Percentiles rank a stretch among this genome's conserved stretches.
Conservation (phyloP, 1,284 basidiomycete species). For the Volvariella surrecta region DNA sequence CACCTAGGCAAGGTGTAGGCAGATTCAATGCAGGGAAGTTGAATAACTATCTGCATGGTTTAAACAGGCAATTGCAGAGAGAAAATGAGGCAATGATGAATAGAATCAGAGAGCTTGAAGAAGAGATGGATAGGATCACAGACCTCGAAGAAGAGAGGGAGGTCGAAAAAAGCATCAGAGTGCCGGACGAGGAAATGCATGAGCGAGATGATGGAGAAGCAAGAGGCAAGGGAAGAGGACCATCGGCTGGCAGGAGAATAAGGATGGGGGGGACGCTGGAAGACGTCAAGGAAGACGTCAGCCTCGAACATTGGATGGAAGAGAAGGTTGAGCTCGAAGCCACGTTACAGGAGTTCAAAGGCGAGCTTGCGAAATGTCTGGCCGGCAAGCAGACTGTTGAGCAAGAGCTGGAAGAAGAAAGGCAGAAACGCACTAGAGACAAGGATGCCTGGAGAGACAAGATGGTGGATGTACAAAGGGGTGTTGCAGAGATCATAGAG, state of each 20-base stretch:
- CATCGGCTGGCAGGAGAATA: constrained; percentile 27
- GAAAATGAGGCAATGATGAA: constrained; percentile 65
- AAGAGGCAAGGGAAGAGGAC: constrained; percentile 1
- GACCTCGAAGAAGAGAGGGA: constrained; percentile 53
- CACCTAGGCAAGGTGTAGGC: constrained; percentile 47
- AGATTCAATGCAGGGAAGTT: constrained; percentile 77
- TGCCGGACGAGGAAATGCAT: constrained; percentile 43
- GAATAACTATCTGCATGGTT: constrained; percentile 72
- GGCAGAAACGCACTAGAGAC: constrained; percentile 45
- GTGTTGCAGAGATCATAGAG: constrained; percentile 56
- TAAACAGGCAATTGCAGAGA: constrained; percentile 72
- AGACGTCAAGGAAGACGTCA: constrained; percentile 51
- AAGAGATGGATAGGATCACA: no score
- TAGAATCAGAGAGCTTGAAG: constrained; percentile 40
- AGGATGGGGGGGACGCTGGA: constrained; percentile 46
- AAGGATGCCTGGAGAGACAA: constrained; percentile 59
- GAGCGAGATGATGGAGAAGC: constrained; percentile 11
- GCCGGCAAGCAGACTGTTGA: constrained; percentile 30
- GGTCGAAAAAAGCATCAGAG: constrained; percentile 40
- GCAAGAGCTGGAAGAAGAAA: constrained; percentile 40
- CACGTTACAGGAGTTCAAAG: constrained; percentile 40
- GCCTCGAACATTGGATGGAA: constrained; percentile 52
- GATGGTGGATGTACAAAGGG: constrained; percentile 61
- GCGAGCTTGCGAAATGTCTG: constrained; percentile 31
- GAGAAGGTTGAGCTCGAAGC: constrained; percentile 51